Evolutionary conservation across 2,329 filamentous ascomycete species (phyloP).

Genomic region (Fusarium annulatum): DNA sequence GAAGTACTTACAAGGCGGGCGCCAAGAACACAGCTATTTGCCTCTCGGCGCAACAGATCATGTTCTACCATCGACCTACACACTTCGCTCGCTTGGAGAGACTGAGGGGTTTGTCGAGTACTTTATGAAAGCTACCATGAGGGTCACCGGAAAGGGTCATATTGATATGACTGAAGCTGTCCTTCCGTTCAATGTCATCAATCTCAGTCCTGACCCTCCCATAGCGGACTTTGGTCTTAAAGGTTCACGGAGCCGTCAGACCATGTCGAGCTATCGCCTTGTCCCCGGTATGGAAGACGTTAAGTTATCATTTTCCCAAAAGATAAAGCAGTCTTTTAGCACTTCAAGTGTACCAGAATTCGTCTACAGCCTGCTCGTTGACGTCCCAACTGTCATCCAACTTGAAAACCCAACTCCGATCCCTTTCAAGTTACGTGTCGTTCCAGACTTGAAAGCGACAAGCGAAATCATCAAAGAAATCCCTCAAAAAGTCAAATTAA

Average conservation of each 20-base stretch:
- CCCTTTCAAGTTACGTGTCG: conserved; percentile 40
- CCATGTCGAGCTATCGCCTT: conserved; percentile 44
- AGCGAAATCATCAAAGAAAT: conserved; percentile 34
- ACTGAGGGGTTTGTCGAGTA: conserved; percentile 47
- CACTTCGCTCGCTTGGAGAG: not conserved
- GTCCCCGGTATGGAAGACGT: conserved; percentile 48
- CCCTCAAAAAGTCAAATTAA: conserved; percentile 32
- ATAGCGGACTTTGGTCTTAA: conserved; percentile 31
- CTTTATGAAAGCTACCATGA: conserved; percentile 47
- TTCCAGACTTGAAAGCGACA: conserved; percentile 28
- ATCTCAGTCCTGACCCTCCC: conserved; percentile 11
- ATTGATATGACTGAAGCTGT: conserved; percentile 21
- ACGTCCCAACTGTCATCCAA: conserved; percentile 47
- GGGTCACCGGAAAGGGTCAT: not conserved
- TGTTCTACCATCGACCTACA: conserved; percentile 16
- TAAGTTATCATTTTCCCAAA: conserved; percentile 50
- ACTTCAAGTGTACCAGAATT: conserved; percentile 52
- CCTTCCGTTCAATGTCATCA: conserved; percentile 40
- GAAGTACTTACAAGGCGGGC: not conserved
- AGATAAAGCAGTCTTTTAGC: conserved; percentile 48
- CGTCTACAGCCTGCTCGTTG: conserved; percentile 41
- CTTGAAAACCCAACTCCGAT: conserved; percentile 43
- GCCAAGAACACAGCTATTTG: not conserved
- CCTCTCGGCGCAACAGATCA: not conserved
- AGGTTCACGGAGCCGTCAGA: not conserved